Base-by-base conservation (phyloP, 2,329 filamentous ascomycete species). In the Phyllosticta paracitricarpa region DNA sequence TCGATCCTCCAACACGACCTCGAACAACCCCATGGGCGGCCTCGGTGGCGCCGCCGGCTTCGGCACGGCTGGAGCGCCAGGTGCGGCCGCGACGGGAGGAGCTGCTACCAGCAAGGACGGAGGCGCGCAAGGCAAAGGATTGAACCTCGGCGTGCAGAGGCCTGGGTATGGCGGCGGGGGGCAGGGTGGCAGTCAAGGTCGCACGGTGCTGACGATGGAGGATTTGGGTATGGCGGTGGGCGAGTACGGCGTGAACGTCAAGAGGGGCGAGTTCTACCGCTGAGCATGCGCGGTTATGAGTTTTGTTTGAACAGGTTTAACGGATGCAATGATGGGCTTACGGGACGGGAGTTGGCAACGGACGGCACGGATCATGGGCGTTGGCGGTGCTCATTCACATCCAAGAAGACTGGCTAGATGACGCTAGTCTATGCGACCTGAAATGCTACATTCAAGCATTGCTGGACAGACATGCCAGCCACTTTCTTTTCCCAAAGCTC, bases 191-290 rank as follows among this genome's bases (percentile, higher is more conserved):
- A 89, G 86, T 61, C 90, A 95, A 77, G 96, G 95, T 65, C 83
- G 91, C 65, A 97, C 94, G 19, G 93, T 99, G 61, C 80, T 99
- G 64, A 97, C 94, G 0, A 97, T 99, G 94, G 94, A 99, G 77
- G 94, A 99, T 74, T 75, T 99, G 68, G 94, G 94, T 17, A 97
- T 97, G 91, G 94, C 94, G 1, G 93, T 97, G 30, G 89, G 89
- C 33, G 94, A 99, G 79, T 99, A 97, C 72, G 94, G 94, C 1
- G 91, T 99, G 58, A 99, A 96, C 72, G 89, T 97, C 59, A 97
- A 96, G 84, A 83, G 94, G 65, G 92, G 93, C 71, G 94, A 99
- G 78, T 99, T 97, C 72, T 99, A 99, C 75, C 83, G 92, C 69
- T 97, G 73, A 19, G 19, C 10, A 2, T 5, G 19, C 10, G 17